Evolutionary conservation across 2,329 filamentous ascomycete species (phyloP).

Genomic region (Penicillium sp.): DNA sequence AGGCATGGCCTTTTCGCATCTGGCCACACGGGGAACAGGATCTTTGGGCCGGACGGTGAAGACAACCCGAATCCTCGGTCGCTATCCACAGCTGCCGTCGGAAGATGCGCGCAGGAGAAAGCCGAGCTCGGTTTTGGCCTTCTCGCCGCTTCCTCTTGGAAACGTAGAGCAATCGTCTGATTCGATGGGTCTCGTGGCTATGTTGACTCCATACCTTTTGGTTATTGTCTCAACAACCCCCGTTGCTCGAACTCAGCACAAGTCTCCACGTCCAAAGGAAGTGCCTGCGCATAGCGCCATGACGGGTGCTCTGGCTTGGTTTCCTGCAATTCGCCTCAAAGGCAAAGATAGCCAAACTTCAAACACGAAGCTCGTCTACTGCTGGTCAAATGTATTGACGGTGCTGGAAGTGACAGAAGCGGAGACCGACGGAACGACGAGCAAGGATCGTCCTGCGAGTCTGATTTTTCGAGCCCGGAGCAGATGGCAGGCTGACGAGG

Average conservation of each 20-base stretch:
- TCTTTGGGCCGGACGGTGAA: conserved; percentile 79
- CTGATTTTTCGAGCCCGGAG: conserved; percentile 77
- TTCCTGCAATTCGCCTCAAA: conserved; percentile 90
- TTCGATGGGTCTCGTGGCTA: conserved; percentile 80
- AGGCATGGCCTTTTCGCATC: conserved; percentile 97
- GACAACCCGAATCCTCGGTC: conserved; percentile 81
- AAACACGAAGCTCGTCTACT: conserved; percentile 84
- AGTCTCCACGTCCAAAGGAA: conserved; percentile 84
- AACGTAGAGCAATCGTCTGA: conserved; percentile 89
- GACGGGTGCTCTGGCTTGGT: conserved; percentile 94
- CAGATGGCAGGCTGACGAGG: conserved; percentile 88
- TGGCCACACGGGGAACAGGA: conserved; percentile 85
- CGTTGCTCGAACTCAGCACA: conserved; percentile 92
- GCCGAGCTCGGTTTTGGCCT: conserved; percentile 89
- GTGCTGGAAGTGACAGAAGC: conserved; percentile 81
- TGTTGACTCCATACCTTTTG: conserved; percentile 89
- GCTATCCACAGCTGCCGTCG: conserved; percentile 70
- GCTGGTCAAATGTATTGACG: conserved; percentile 97
- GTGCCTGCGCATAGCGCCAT: conserved; percentile 83
- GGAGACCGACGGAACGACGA: conserved; percentile 49
- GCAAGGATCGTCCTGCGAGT: conserved; percentile 69
- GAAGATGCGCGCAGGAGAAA: conserved; percentile 64
- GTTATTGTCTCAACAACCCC: conserved; percentile 97
- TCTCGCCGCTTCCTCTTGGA: conserved; percentile 83
- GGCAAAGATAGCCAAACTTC: conserved; percentile 60